Conservation (phyloP, 768 basidiomycete species). For the Goffeauzyma gilvescens region DNA sequence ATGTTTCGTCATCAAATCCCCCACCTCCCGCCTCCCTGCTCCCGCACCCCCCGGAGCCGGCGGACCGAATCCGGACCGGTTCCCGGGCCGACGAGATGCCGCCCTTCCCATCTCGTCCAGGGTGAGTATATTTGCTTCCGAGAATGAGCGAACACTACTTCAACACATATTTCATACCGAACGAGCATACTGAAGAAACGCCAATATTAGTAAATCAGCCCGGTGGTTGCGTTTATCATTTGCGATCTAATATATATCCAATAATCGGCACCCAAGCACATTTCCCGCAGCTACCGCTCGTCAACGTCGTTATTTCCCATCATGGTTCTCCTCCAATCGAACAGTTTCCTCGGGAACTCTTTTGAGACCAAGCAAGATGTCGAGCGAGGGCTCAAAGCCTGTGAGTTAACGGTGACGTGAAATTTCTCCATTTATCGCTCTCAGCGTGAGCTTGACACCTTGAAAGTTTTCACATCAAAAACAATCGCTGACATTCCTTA, state of each 20-base stretch:
- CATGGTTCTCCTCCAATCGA: slow-evolving; percentile 19
- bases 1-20: too few relatives aligned
- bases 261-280: too few relatives aligned
- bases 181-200: neutral
- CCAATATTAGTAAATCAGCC: neutral
- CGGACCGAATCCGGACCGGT: too few relatives aligned
- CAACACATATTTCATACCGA: neutral
- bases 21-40: too few relatives aligned
- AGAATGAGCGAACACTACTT: neutral
- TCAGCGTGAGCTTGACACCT: too few relatives aligned
- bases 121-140: neutral
- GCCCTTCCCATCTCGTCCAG: too few relatives aligned
- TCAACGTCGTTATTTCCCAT: too few relatives aligned
- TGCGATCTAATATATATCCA: neutral
- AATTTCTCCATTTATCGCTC: neutral
- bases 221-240: neutral
- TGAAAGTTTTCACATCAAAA: too few relatives aligned
- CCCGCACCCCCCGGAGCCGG: too few relatives aligned
- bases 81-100: too few relatives aligned
- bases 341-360: slow-evolving; percentile 38
- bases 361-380: slow-evolving; percentile 46
- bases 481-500: neutral
- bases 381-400: slow-evolving; percentile 37
- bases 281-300: too few relatives aligned
- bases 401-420: neutral